phyloP scores from a whole-genome alignment of 306 rosid species.

The Cicer chorassanicum region DNA sequence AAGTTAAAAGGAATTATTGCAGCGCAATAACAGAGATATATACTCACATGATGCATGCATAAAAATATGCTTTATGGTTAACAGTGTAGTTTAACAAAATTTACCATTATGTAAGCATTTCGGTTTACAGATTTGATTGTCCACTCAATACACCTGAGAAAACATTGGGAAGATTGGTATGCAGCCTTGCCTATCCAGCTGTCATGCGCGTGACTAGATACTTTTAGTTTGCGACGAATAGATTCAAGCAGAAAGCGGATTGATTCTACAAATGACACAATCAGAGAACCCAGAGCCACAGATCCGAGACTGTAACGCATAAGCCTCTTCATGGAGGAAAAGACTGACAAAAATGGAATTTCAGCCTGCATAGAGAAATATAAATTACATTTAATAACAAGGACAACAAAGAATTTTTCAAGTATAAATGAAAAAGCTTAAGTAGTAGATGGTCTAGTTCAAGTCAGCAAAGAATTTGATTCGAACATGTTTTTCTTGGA shows the following conservation, averaged over 20 bases:
- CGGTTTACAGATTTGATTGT: constrained; percentile 89
- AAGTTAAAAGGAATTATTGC: neutral
- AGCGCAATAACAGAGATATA: too few relatives aligned
- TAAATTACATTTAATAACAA: constrained; percentile 34
- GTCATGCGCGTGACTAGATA: constrained; percentile 57
- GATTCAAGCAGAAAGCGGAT: constrained; percentile 88
- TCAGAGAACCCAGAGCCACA: constrained; percentile 88
- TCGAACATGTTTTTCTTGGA: neutral
- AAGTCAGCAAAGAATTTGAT: constrained; percentile 24
- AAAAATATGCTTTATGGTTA: constrained; percentile 17
- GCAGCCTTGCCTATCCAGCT: constrained; percentile 71
- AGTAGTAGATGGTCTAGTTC: constrained; percentile 22
- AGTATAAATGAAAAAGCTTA: neutral
- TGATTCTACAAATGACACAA: constrained; percentile 88
- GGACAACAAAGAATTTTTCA: constrained; percentile 21
- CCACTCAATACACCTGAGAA: constrained; percentile 82
- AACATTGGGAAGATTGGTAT: constrained; percentile 62
- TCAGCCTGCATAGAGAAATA: constrained; percentile 71
- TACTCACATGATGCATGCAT: neutral
- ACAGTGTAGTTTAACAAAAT: constrained; percentile 29
- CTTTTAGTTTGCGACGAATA: constrained; percentile 83
- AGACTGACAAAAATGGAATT: constrained; percentile 91
- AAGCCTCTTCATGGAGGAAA: constrained; percentile 87
- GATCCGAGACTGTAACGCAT: constrained; percentile 87
- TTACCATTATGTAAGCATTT: constrained; percentile 96